Evolutionary conservation across 768 basidiomycete genomes (phyloP).

Genomic region (Tulasnella sp.): DNA sequence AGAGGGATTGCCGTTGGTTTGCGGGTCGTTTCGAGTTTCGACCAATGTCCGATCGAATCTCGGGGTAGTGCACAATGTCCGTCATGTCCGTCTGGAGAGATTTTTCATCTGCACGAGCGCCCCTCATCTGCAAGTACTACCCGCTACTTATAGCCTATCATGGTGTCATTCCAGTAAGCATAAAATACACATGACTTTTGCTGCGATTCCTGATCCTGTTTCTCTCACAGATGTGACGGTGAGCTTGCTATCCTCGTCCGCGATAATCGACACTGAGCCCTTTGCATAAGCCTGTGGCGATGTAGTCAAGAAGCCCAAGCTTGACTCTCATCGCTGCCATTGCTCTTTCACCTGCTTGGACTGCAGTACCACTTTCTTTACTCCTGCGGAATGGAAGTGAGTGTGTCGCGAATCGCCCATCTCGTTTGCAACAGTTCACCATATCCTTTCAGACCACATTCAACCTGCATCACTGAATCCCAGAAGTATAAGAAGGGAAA

Average conservation of each 20-base stretch:
- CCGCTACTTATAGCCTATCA: constrained; percentile 21
- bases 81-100: background rate
- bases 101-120: constrained; percentile 8
- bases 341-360: constrained; percentile 74
- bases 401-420: constrained; percentile 9
- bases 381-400: constrained; percentile 62
- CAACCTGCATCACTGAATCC: constrained; percentile 76
- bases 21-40: background rate
- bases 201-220: constrained; percentile 10
- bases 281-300: constrained; percentile 55
- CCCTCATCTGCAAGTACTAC: background rate
- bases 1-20: background rate
- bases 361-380: constrained; percentile 72
- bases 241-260: constrained; percentile 20
- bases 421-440: background rate
- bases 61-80: background rate
- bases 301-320: constrained; percentile 86
- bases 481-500: constrained; percentile 86
- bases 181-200: constrained; percentile 15
- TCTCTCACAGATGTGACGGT: constrained; percentile 57
- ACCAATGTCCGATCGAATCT: background rate
- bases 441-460: constrained; percentile 33
- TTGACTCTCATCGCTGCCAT: constrained; percentile 70
- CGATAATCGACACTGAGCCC: background rate
- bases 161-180: constrained; percentile 69